phyloP scores from a whole-genome alignment of 192 early-diverging fungal genomes.

The Tieghemiomyces parasiticus region DNA sequence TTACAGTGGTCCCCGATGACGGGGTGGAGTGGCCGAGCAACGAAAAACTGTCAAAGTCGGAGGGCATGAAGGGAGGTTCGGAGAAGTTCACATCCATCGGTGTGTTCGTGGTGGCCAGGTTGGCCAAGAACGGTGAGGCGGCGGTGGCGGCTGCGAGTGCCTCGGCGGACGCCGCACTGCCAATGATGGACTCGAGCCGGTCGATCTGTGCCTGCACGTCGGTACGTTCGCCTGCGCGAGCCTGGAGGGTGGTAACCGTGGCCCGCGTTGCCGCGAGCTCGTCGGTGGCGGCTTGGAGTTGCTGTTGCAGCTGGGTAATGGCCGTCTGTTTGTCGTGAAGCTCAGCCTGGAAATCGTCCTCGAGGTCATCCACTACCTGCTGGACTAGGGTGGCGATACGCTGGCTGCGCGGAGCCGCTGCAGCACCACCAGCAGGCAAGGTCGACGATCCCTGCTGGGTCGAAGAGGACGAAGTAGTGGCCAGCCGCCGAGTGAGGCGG shows the following conservation, averaged over 20 bases:
- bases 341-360: constrained; percentile 45
- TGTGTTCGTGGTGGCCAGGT: constrained; percentile 1
- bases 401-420: background rate
- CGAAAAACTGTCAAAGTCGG: constrained; percentile 9
- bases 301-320: constrained; percentile 34
- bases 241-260: constrained; percentile 30
- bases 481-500: constrained; percentile 8
- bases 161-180: constrained; percentile 1
- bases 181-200: constrained; percentile 33
- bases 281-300: constrained; percentile 34
- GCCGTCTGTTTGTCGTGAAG: constrained; percentile 37
- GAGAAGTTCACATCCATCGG: constrained; percentile 1
- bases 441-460: background rate
- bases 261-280: constrained; percentile 37
- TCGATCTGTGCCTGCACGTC: constrained; percentile 45
- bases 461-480: background rate
- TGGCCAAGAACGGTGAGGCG: constrained; percentile 9
- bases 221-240: constrained; percentile 31
- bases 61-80: constrained; percentile 12
- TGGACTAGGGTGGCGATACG: constrained; percentile 33
- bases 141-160: constrained; percentile 3
- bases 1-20: too few species aligned
- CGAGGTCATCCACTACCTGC: constrained; percentile 49
- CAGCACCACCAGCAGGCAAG: background rate
- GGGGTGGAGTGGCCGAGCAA: too few species aligned